Conservation (phyloP, 768 basidiomycete genomes). For the Pholiota conissans region DNA sequence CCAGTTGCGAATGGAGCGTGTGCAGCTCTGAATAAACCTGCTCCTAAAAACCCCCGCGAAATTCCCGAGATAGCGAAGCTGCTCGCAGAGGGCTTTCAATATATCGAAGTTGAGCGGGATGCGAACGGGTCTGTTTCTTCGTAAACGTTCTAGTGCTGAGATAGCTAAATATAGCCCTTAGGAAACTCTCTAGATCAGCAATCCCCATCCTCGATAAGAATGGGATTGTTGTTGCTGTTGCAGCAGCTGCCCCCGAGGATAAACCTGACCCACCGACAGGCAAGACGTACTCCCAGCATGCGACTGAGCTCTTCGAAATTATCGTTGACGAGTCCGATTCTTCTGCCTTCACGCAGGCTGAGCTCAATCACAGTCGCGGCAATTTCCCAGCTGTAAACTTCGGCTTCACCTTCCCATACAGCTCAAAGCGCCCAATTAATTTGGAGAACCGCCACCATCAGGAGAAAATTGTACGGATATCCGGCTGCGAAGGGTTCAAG, state of each 20-base stretch:
- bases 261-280: neutral
- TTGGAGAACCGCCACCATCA: neutral
- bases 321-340: neutral
- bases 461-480: neutral
- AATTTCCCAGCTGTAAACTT: conserved; percentile 5
- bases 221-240: neutral
- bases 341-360: neutral
- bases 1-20: neutral
- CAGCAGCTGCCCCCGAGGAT: neutral
- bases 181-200: neutral
- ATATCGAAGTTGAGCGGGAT: neutral
- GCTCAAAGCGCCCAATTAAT: neutral
- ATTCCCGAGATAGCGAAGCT: neutral
- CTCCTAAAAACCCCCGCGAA: neutral
- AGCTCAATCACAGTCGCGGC: conserved; percentile 1
- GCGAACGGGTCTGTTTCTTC: neutral
- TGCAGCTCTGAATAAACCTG: neutral
- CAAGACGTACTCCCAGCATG: too few species aligned
- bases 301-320: neutral
- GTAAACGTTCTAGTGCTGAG: neutral
- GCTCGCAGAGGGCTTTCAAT: neutral
- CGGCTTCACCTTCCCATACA: conserved; percentile 3
- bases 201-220: neutral
- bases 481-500: neutral
- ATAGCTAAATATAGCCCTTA: too few species aligned